Conservation (phyloP, 2,329 filamentous ascomycete species). For the Cercospora sesami region DNA sequence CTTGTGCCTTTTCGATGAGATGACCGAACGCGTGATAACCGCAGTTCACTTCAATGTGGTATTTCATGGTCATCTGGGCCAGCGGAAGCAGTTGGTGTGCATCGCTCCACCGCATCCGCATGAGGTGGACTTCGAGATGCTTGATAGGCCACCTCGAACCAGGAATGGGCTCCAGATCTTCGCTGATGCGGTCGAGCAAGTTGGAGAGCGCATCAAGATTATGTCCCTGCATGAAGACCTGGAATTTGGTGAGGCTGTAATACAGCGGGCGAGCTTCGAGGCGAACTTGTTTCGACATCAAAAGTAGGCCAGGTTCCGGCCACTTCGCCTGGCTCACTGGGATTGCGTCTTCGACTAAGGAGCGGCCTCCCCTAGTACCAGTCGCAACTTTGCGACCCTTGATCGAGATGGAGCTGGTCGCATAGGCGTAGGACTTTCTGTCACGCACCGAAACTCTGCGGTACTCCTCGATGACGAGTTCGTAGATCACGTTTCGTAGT, state of each 20-base stretch:
- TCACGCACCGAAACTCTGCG: not conserved
- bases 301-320: not conserved
- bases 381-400: not conserved
- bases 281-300: not conserved
- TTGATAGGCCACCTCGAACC: not conserved
- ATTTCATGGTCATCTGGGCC: not conserved
- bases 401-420: not conserved
- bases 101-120: not conserved
- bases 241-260: not conserved
- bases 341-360: not conserved
- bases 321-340: not conserved
- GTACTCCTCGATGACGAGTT: not conserved
- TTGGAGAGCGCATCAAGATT: not conserved
- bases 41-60: not conserved
- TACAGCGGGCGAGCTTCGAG: not conserved
- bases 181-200: not conserved
- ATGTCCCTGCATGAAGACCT: not conserved
- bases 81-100: not conserved
- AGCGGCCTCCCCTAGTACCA: not conserved
- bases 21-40: not conserved
- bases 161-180: not conserved
- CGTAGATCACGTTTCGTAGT: not conserved
- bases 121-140: not conserved
- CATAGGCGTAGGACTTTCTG: not conserved
- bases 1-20: not conserved